Conservation (phyloP, 2,329 filamentous ascomycete genomes). For the Neopestalotiopsis clavispora region DNA sequence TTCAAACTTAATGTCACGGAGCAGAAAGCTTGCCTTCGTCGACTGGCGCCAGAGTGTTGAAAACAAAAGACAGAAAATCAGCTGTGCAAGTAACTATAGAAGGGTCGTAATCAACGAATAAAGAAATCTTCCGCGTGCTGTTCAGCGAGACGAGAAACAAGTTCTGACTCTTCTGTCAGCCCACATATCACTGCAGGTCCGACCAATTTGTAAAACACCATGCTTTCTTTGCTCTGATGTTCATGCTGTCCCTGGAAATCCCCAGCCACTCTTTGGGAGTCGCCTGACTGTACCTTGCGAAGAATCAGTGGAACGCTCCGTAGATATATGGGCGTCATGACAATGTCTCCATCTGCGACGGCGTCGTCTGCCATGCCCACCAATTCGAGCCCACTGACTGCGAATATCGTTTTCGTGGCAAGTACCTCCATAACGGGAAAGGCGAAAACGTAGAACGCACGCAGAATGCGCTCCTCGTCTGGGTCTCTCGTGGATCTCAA, state of each 20-base stretch:
- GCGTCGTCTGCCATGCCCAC: not conserved
- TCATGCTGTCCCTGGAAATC: not conserved
- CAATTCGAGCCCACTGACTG: not conserved
- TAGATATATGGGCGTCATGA: not conserved
- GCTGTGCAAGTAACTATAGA: accelerated
- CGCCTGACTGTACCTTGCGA: not conserved
- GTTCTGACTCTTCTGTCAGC: not conserved
- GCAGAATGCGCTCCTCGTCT: too few relatives aligned
- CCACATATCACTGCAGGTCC: not conserved
- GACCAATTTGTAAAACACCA: not conserved
- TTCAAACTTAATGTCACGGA: too few relatives aligned
- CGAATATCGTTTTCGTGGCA: not conserved
- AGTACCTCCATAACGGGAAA: too few relatives aligned
- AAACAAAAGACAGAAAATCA: too few relatives aligned
- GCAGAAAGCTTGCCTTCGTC: too few relatives aligned
- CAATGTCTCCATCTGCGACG: not conserved
- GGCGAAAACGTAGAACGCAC: too few relatives aligned
- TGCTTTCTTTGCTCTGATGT: not conserved
- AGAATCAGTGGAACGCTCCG: not conserved
- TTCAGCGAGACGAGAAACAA: not conserved
- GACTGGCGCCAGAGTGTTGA: too few relatives aligned
- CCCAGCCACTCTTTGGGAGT: not conserved
- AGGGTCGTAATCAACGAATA: not conserved
- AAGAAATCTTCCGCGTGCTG: not conserved
- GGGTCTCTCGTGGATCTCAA: too few relatives aligned